Evolutionary conservation across 2,329 filamentous ascomycete genomes (phyloP).

Genomic region (Fusarium sp.): DNA sequence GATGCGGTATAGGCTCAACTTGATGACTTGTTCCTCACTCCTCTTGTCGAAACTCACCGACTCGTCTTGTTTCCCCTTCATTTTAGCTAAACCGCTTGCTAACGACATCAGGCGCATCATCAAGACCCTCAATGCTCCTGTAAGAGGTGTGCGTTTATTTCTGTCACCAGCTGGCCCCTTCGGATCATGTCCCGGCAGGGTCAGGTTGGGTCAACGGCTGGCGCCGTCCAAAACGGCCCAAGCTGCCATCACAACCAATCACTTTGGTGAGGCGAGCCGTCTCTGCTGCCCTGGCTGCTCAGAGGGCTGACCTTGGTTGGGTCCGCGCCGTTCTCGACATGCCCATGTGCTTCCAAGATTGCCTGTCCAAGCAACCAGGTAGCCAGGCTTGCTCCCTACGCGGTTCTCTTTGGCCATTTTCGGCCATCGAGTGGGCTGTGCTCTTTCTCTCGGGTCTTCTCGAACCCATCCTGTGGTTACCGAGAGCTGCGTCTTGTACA

Average conservation of each 20-base stretch:
- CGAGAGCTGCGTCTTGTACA: constrained; percentile 26
- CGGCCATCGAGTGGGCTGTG: constrained; percentile 36
- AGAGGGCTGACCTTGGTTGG: constrained; percentile 33
- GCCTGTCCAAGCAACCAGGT: constrained; percentile 37
- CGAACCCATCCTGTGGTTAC: constrained; percentile 37
- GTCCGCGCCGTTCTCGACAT: constrained; percentile 25
- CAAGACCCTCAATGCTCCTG: constrained; percentile 4
- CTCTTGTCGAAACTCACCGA: not conserved
- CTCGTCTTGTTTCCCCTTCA: not conserved
- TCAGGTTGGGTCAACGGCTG: constrained; percentile 40
- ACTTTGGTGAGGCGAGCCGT: constrained; percentile 40
- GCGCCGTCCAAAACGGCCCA: constrained; percentile 44
- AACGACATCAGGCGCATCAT: constrained; percentile 10
- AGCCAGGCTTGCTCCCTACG: constrained; percentile 30
- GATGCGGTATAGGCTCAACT: not conserved
- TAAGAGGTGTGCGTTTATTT: constrained; percentile 21
- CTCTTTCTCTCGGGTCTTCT: constrained; percentile 34
- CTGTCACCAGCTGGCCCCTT: constrained; percentile 27
- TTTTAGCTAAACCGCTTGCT: not conserved
- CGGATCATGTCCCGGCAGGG: constrained; percentile 41
- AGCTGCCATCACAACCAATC: constrained; percentile 41
- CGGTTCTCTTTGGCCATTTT: constrained; percentile 37
- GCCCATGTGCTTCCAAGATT: constrained; percentile 32
- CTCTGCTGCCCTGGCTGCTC: constrained; percentile 28
- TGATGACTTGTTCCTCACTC: not conserved